phyloP scores from a whole-genome alignment of 345 rosid species.

The Eucalyptus curtisii region DNA sequence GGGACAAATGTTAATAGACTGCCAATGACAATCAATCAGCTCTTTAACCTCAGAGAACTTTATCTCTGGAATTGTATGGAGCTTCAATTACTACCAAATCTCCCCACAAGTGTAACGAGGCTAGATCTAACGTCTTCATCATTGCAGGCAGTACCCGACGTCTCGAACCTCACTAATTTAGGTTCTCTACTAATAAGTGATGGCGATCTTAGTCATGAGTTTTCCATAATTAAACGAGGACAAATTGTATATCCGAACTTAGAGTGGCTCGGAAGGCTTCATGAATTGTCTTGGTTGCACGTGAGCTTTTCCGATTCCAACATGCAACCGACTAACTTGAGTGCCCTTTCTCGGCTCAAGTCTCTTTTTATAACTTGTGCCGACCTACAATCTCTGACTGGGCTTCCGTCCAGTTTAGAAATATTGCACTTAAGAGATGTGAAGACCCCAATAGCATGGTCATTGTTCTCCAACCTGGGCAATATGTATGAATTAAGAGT shows the following conservation, averaged over 20 bases:
- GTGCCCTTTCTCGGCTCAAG: not conserved
- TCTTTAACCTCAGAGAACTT: not conserved
- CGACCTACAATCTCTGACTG: not conserved
- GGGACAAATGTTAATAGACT: accelerated
- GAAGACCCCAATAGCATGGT: not conserved
- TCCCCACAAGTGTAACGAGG: not conserved
- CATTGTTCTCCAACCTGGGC: not conserved
- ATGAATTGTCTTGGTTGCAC: accelerated
- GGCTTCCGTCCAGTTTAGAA: not conserved
- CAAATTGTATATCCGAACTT: not conserved
- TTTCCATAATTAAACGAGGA: too few relatives aligned
- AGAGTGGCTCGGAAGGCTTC: not conserved
- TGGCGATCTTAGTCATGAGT: accelerated
- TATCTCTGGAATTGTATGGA: accelerated
- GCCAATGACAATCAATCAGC: not conserved
- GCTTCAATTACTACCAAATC: not conserved
- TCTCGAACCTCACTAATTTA: not conserved
- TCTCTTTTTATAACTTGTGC: not conserved
- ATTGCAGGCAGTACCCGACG: not conserved
- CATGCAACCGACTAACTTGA: not conserved
- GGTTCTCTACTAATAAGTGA: accelerated
- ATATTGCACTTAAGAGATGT: not conserved
- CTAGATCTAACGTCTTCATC: not conserved
- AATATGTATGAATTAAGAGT: too few relatives aligned
- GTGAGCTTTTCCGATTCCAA: too few relatives aligned